phyloP scores from a whole-genome alignment of 1,284 basidiomycete genomes.

The Irpex lacteus region DNA sequence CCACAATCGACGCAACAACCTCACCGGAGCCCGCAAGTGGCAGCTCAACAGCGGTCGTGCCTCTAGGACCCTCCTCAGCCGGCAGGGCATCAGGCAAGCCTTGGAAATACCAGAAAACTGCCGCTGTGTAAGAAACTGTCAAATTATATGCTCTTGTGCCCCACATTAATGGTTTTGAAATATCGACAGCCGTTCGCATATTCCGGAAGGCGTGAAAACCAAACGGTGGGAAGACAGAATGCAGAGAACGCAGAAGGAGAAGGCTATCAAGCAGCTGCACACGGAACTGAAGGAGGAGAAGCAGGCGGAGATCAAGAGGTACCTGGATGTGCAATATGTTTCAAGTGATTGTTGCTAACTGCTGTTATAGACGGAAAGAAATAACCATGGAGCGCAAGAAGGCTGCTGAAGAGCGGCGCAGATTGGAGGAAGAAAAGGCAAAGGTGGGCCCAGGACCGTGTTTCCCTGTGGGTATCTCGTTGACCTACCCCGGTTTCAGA shows the following conservation, averaged over 20 bases:
- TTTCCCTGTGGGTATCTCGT: background rate
- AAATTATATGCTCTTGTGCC: conserved; percentile 4
- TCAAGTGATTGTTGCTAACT: background rate
- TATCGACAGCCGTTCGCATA: conserved; percentile 57
- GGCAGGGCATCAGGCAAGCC: conserved; percentile 66
- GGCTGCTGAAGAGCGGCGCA: conserved; percentile 65
- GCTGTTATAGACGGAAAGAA: conserved; percentile 51
- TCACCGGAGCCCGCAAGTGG: background rate
- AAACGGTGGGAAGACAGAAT: conserved; percentile 68
- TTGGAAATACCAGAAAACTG: conserved; percentile 63
- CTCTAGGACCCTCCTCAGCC: conserved; percentile 49
- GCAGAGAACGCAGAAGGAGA: conserved; percentile 59
- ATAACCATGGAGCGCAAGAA: conserved; percentile 67
- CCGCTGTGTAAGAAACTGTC: conserved; percentile 52
- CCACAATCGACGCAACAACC: background rate
- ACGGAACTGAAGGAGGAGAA: conserved; percentile 75
- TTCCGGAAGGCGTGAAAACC: conserved; percentile 62
- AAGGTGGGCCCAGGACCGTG: conserved; percentile 43
- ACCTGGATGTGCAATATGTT: conserved; percentile 14
- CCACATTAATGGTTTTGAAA: background rate
- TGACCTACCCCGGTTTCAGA: conserved; percentile 39
- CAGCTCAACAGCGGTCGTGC: conserved; percentile 18
- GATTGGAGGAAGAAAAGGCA: conserved; percentile 70
- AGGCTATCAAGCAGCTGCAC: conserved; percentile 71
- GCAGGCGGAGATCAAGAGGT: conserved; percentile 62